A percentile compares a stretch with the other conserved stretches of the same genome.
These are phyloP conservation scores for Metarhizium robertsii DNA, from an alignment of 2,329 filamentous ascomycete species.

Conservation along the genomic window DNA sequence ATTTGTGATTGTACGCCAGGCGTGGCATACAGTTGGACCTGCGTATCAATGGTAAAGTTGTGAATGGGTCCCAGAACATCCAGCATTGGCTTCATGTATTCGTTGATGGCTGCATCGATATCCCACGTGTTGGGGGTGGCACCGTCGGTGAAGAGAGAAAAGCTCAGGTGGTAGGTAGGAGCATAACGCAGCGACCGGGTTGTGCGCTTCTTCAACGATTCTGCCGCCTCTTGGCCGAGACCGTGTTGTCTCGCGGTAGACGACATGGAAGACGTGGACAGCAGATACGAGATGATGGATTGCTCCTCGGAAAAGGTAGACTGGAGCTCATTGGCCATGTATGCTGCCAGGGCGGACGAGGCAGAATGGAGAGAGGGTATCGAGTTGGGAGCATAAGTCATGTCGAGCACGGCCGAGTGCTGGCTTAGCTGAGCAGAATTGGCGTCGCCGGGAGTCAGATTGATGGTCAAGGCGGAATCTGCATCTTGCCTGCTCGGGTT, in stretches of 20 bases:
- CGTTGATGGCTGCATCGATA: conserved; percentile 69
- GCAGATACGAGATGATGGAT: conserved; percentile 67
- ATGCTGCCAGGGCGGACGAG: conserved; percentile 65
- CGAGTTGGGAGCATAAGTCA: conserved; percentile 65
- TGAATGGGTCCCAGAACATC: conserved; percentile 73
- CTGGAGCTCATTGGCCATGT: conserved; percentile 69
- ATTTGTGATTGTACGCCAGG: conserved; percentile 54
- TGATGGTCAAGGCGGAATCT: conserved; percentile 57
- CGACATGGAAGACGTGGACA: conserved; percentile 49
- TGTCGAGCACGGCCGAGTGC: conserved; percentile 62
- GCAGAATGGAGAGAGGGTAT: conserved; percentile 58
- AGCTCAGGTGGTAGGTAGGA: conserved; percentile 88
- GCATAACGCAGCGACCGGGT: conserved; percentile 85
- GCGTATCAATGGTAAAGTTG: conserved; percentile 92
- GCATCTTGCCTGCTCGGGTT: conserved; percentile 28
- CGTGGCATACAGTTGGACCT: conserved; percentile 87
- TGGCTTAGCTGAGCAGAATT: conserved; percentile 56
- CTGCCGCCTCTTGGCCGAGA: conserved; percentile 40
- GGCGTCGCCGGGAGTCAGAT: conserved; percentile 55
- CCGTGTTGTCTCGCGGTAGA: conserved; percentile 35
- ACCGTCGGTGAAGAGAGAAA: conserved; percentile 83
- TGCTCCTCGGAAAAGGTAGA: conserved; percentile 81
- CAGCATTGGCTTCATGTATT: conserved; percentile 76
- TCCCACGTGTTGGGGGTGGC: conserved; percentile 81
- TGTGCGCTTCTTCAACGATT: conserved; percentile 57